phyloP scores from a whole-genome alignment of 2,329 filamentous ascomycete genomes.

The Epicoccum nigrum region DNA sequence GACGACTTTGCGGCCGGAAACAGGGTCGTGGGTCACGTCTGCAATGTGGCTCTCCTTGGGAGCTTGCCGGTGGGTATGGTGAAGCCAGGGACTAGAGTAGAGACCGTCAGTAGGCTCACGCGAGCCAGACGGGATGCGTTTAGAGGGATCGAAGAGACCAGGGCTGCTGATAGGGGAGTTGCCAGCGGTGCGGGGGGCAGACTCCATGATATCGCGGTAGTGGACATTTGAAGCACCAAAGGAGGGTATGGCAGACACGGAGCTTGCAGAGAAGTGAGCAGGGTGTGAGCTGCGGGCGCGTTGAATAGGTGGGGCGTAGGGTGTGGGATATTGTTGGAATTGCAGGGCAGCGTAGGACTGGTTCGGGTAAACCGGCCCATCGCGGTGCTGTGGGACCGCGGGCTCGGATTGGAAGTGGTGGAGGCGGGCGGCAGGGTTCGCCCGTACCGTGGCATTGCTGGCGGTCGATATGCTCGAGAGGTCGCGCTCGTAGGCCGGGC shows the following conservation, averaged over 20 bases:
- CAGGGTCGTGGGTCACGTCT: slow-evolving; percentile 84
- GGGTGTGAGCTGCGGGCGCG: slow-evolving; percentile 53
- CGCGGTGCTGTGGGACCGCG: slow-evolving; percentile 28
- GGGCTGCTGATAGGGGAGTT: slow-evolving; percentile 57
- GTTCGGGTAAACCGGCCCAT: slow-evolving; percentile 54
- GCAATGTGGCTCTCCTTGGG: slow-evolving; percentile 79
- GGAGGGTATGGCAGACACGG: slow-evolving; percentile 50
- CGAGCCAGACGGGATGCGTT: slow-evolving; percentile 38
- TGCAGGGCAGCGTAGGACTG: slow-evolving; percentile 58
- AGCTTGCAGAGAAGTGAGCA: slow-evolving; percentile 47
- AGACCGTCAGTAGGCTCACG: slow-evolving; percentile 46
- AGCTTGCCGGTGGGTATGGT: slow-evolving; percentile 56
- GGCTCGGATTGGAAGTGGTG: slow-evolving; percentile 26
- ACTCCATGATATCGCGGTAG: slow-evolving; percentile 44
- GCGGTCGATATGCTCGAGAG: slow-evolving; percentile 50
- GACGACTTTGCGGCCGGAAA: slow-evolving; percentile 93
- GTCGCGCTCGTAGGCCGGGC: slow-evolving; percentile 50
- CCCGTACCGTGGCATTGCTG: slow-evolving; percentile 51
- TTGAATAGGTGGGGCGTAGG: slow-evolving; percentile 44
- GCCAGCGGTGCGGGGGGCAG: slow-evolving; percentile 51
- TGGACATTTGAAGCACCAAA: slow-evolving; percentile 46
- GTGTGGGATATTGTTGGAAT: slow-evolving; percentile 51
- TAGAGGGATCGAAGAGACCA: slow-evolving; percentile 53
- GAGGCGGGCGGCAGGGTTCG: slow-evolving; percentile 31
- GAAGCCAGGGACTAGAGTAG: slow-evolving; percentile 58